phyloP scores from a whole-genome alignment of 371 early-diverging fungal species.

The Entomophthora muscae region DNA sequence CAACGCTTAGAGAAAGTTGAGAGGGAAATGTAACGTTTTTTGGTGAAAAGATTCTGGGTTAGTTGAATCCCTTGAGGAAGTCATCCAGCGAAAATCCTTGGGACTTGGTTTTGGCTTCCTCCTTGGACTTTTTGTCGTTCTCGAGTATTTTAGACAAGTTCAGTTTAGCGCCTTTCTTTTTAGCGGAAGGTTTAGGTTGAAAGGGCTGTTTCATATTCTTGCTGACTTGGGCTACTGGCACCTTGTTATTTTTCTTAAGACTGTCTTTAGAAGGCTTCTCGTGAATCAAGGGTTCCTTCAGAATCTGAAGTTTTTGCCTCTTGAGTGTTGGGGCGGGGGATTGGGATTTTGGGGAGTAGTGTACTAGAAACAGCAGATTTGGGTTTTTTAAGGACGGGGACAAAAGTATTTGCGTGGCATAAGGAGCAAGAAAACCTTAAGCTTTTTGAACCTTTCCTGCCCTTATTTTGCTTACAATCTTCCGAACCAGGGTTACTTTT shows the following conservation, averaged over 20 bases:
- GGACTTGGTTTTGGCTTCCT: background rate
- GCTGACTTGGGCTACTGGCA: no score
- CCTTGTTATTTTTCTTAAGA: no score
- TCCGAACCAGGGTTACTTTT: background rate
- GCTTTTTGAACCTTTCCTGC: background rate
- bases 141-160: conserved; percentile 2
- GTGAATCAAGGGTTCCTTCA: no score
- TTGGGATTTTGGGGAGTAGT: no score
- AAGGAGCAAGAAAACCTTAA: background rate
- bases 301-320: no score
- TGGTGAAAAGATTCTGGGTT: no score
- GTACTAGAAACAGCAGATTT: no score
- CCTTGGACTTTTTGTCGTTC: background rate
- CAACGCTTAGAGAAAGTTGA: no score
- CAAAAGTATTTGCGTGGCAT: background rate
- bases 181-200: background rate
- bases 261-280: no score
- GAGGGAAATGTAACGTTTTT: no score
- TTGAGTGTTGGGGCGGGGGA: no score
- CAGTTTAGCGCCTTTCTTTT: background rate
- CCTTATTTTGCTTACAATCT: background rate
- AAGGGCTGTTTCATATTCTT: background rate
- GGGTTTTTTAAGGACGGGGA: background rate
- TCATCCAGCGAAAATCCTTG: background rate
- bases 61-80: background rate